Evolutionary conservation across 371 early-diverging fungal species (phyloP), one percentile per base, ranked within the genome.

Genomic region (Mucor racemosus): DNA sequence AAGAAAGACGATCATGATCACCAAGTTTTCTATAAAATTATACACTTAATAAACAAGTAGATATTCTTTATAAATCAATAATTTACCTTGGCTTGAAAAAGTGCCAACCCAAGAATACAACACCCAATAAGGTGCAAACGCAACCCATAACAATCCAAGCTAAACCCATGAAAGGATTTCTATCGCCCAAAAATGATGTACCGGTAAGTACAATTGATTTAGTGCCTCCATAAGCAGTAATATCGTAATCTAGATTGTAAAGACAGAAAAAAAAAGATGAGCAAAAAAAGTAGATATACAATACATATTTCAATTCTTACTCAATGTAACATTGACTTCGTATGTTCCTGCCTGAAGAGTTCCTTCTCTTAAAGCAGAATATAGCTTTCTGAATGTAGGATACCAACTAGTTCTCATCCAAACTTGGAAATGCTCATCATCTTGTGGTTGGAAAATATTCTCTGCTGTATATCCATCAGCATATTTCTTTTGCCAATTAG

Each of bases 331-430:
- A 53, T 85, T 71, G 21, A 90, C 72, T 62, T 81, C 66, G 62
- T 90, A 90, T 33, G 74, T 78, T 33, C 90, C 90, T 36, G 81
- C 72, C 63, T 74, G 71, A 57, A 90, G 74, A 14, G 79, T 78
- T 4, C 75, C 68, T 39, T 82, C 74, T 66, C 73, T 68, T 64
- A 83, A 82, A 53, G 84, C 77, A 44, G 94, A 94, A 78, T 93
- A 97, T 26, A 96, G 80, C 76, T 98, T 98, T 60, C 95, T 84
- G 84, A 97, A 97, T 10, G 86, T 93, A 7, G 97, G 95, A 67
- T 95, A 87, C 34, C 95, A 94, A 31, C 95, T 92, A 0, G 93
- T 91, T 58, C 95, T 81, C 93, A 97, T 96, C 98, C 98, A 98
- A 17, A 96, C 97, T 69, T 92, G 90, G 69, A 97, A 91, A 66